Evolutionary conservation across 2,329 filamentous ascomycete genomes (phyloP).

Genomic region (Neobulgaria alba): DNA sequence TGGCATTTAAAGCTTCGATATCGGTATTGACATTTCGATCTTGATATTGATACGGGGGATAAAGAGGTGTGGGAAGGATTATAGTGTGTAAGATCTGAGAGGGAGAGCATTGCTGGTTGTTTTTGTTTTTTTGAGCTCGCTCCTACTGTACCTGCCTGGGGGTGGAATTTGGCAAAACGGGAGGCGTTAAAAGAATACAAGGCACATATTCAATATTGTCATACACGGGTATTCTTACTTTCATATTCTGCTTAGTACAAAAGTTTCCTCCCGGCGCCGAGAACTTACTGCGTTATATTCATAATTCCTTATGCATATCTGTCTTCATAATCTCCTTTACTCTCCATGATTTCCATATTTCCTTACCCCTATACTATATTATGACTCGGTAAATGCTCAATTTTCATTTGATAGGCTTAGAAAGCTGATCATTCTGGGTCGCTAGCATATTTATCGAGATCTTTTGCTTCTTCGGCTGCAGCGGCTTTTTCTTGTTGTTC

Average conservation of each 20-base stretch:
- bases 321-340: no score
- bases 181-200: slow-evolving; percentile 29
- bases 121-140: no score
- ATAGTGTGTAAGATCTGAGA: slow-evolving; percentile 25
- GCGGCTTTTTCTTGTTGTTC: slow-evolving; percentile 44
- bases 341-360: neutral
- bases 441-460: slow-evolving; percentile 23
- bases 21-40: no score
- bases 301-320: no score
- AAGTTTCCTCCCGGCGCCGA: no score
- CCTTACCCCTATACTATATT: neutral
- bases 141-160: slow-evolving; percentile 16
- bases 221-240: slow-evolving; percentile 25
- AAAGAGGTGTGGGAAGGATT: no score
- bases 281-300: no score
- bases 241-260: no score
- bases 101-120: slow-evolving; percentile 20
- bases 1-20: no score
- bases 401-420: no score
- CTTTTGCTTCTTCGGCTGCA: slow-evolving; percentile 11
- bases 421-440: slow-evolving; percentile 30
- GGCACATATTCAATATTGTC: slow-evolving; percentile 18
- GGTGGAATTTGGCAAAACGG: slow-evolving; percentile 20
- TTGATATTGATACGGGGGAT: slow-evolving; percentile 2
- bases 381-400: neutral